Evolutionary conservation across 371 early-diverging fungal species (phyloP), one percentile per base, ranked within the genome.

Genomic region (Haplosporangium sp.): DNA sequence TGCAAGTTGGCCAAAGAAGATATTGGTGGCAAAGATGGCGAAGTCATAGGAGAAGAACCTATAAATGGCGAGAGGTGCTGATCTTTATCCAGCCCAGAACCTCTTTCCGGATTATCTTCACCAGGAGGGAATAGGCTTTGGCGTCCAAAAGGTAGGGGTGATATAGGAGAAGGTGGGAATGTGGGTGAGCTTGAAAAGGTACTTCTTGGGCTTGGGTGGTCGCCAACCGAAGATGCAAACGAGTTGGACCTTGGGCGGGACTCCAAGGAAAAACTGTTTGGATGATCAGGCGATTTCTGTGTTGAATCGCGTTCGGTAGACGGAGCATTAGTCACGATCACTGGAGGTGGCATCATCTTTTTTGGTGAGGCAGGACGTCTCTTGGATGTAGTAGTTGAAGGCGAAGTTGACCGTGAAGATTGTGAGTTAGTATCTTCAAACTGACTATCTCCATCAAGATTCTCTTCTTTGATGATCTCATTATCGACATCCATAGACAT

Each of bases 11-110:
- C 73, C 34, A 72, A 52, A 4, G 82, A 76, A 1, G 76, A 76
- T 60, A 75, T 75, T 7, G 76, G 76, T 7, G 82, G 76, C 35
- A 75, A 42, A 10, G 76, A 67, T 20, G 72, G 76, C 13, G 76
- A 82, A 2, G 69, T 48, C 4, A 45, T 11, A 0, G 77, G 61
- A 53, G 37, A 63, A 63, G 50, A 56, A 27, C 67, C 50, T 35
- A 58, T 60, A 44, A 75, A 69, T 2, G 69, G 77, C 4, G 69
- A 72, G 17, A 71, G 65, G 44, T 73, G 65, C 48, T 66, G 55
- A 13, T 67, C 63, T n/a, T 71, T 71, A 50, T 42, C 64, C n/a
- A 39, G 20, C 13, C 10, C 15, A 38, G 61, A 7, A 9, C 62
- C 20, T 0, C 47, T 62, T 62, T 17, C 15, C 47, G 56, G 17